Evolutionary conservation across 352 stramenopile species (phyloP).

Genomic region (Phytopythium aichiense): DNA sequence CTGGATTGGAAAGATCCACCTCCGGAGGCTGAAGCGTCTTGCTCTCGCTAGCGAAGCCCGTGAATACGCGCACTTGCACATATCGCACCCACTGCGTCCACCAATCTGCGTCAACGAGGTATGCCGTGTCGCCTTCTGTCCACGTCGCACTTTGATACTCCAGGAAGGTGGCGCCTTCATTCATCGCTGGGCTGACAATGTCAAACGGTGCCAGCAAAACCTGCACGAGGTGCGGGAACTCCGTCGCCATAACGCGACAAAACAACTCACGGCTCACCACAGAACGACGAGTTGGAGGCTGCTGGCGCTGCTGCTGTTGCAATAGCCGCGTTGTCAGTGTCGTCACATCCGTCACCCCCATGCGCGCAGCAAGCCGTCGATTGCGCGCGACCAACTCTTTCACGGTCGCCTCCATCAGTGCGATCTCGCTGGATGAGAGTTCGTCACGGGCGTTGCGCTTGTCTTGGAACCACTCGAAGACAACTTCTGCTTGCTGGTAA

Average conservation of each 20-base stretch:
- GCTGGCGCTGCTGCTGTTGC: background rate
- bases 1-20: background rate
- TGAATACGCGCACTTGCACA: conserved; percentile 12
- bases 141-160: conserved; percentile 31
- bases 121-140: conserved; percentile 42
- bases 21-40: background rate
- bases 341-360: background rate
- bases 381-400: conserved; percentile 32
- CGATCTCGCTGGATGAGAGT: conserved; percentile 8
- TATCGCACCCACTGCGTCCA: conserved; percentile 56
- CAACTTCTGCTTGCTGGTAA: conserved; percentile 37
- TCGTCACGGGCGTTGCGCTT: conserved; percentile 2
- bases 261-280: conserved; percentile 1
- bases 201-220: conserved; percentile 57
- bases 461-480: conserved; percentile 60
- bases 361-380: background rate
- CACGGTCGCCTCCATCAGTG: conserved; percentile 26
- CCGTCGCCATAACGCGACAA: background rate
- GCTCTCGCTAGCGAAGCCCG: background rate
- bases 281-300: background rate
- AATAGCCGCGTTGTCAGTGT: background rate
- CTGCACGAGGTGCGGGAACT: conserved; percentile 30
- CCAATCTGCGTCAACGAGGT: conserved; percentile 47
- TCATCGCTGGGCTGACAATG: conserved; percentile 37
- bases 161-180: conserved; percentile 35